phyloP scores from a whole-genome alignment of 495 filamentous ascomycete species.

The Xylaria intraflava region DNA sequence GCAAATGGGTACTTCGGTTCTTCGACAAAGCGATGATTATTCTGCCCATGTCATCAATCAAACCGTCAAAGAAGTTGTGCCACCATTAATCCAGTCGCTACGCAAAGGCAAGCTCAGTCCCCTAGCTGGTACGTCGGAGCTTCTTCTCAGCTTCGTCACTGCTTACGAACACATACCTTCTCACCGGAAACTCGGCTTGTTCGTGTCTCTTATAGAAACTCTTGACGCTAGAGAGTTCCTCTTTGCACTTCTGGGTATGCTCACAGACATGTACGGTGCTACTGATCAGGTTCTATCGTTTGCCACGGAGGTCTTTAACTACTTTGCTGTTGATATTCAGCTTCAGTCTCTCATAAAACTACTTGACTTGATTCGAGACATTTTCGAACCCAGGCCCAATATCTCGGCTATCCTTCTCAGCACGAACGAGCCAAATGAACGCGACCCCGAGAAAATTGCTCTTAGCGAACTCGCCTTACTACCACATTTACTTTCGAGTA shows the following conservation, averaged over 20 bases:
- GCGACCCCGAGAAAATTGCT: slow-evolving; percentile 52
- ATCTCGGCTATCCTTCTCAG: slow-evolving; percentile 64
- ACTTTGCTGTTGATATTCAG: slow-evolving; percentile 58
- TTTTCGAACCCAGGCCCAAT: slow-evolving; percentile 59
- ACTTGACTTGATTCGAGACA: slow-evolving; percentile 63
- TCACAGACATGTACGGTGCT: slow-evolving; percentile 60
- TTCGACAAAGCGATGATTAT: slow-evolving; percentile 89
- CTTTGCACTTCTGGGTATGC: slow-evolving; percentile 63
- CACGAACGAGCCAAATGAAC: slow-evolving; percentile 54
- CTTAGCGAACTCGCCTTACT: slow-evolving; percentile 57
- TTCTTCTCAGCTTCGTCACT: slow-evolving; percentile 84
- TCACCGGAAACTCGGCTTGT: slow-evolving; percentile 73
- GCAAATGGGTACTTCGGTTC: slow-evolving; percentile 84
- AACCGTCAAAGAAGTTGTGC: slow-evolving; percentile 85
- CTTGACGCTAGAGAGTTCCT: slow-evolving; percentile 78
- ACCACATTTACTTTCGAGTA: slow-evolving; percentile 45
- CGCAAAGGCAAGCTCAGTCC: slow-evolving; percentile 69
- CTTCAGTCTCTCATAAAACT: slow-evolving; percentile 65
- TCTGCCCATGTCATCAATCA: slow-evolving; percentile 87
- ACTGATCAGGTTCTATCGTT: slow-evolving; percentile 47
- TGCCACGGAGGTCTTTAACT: slow-evolving; percentile 44
- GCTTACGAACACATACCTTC: slow-evolving; percentile 92
- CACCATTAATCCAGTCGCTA: slow-evolving; percentile 79
- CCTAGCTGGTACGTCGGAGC: slow-evolving; percentile 71
- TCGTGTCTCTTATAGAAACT: slow-evolving; percentile 71